Evolutionary conservation across 1,139 yeast genomes (phyloP), one percentile per base, ranked within the genome.

Genomic region (Saccharomycopsis phalli): DNA sequence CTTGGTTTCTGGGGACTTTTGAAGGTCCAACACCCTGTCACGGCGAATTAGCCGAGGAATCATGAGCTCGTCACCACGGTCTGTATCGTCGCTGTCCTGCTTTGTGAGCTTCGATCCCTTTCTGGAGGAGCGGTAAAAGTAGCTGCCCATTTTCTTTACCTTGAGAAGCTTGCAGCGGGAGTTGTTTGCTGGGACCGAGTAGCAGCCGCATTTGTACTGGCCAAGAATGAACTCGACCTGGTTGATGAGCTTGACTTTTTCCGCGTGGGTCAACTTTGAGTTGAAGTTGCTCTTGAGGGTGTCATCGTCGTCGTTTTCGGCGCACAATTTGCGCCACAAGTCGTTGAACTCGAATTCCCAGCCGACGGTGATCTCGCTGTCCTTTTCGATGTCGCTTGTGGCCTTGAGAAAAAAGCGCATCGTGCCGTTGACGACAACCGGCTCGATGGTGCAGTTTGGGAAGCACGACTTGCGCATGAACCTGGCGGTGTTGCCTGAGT

Each of bases 261-360:
- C 76, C 1, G 62, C 59, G 34, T 71, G 72, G 4, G 62, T 52
- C 34, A 79, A 55, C 14, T 31, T 25, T 35, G 62, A 68, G 38
- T 74, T 79, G 54, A 73, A 71, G 46, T 33, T 59, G 14, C 62
- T 53, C 27, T 63, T 68, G 34, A 60, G 53, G 3, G 56, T 51
- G 47, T 59, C 53, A 13, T 35, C 28, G 29, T 43, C 46, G 18
- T 36, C 37, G 13, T 27, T 21, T 6, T 32, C 21, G 10, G 36
- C 14, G 16, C 38, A 41, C n/a, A 44, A 20, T 23, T 42, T 41
- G 14, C 33, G 16, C 19, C 25, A 41, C 21, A 44, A 22, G 4
- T 25, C 21, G 10, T 61, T 51, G 4, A 60, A 55, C 55, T 87
- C 95, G 95, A 95, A 88, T 48, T 81, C 84, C 97, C 97, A 88